Base-by-base conservation (phyloP, 2,329 filamentous ascomycete species). In the Ophioceras dolichostomum region DNA sequence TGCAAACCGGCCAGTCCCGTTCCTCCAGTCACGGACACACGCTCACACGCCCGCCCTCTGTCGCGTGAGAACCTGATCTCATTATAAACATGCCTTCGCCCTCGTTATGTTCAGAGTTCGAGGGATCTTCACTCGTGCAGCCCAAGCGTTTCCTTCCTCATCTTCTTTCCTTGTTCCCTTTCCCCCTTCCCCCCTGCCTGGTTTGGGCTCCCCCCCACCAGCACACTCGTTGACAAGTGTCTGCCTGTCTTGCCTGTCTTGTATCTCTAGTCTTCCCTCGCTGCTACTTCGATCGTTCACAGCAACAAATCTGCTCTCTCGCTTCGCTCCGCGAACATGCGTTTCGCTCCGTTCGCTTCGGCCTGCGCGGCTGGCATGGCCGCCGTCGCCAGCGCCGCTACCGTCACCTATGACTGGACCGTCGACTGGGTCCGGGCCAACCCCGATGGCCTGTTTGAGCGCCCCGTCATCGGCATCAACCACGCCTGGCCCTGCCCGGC, bases 401-500 rank as follows among this genome's bases (percentile, higher is more conserved):
- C 52, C 0, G 54, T 62, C 14, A 54, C 50, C 3, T 56, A 55
- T 41, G 45, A 58, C 42, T 65, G 60, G 59, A 51, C 57, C 24
- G 50, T 59, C 30, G 59, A 54, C 7, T 65, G 61, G 61, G 59
- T 65, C 3, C 55, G 44, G 34, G 53, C 53, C 4, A 44, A 51
- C 6, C 60, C 60, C 1, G 58, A 62, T 39, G 60, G 60, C 24
- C n/a, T n/a, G n/a, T 52, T 56, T 32, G 40, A 43, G 10, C 50
- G 59, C 17, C 52, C 58, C 3, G 55, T 62, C 31, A 55, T 61
- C 12, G 73, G 72, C 10, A 71, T 81, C 52, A 80, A 81, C 46
- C 65, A 65, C 4, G 50, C 69, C 47, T 78, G 76, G 70, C 76
- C 76, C 10, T 67, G 73, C 38, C 77, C 77, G 2, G 50, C 52